Base-by-base conservation (phyloP, 495 filamentous ascomycete genomes). In the Aspergillus campestris region DNA sequence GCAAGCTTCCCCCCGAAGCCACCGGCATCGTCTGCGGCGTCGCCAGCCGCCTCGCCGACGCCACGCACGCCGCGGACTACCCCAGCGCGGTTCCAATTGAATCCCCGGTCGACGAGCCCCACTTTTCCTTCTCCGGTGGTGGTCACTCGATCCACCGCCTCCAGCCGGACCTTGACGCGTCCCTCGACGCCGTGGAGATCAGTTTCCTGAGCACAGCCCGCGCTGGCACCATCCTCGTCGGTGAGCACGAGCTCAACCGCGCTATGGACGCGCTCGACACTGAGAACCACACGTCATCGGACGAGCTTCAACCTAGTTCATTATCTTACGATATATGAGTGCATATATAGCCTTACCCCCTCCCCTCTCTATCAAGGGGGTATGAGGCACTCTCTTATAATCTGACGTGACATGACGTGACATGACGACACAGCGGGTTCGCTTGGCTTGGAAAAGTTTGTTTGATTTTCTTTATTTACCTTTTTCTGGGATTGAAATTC, bases 21-120 rank as follows among this genome's bases (percentile, higher is more conserved):
- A 94, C 89, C 1, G 92, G 92, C 31, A 95, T 96, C 43, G 87
- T 96, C 31, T 94, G 88, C 53, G 90, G 90, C 7, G 86, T 96
- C 13, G 90, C 90, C 1, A 85, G 87, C 10, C 77, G 78, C 49
- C 71, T 95, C 34, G 85, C 87, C 1, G 77, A 79, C 14, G 77
- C 69, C 13, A 65, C 65, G 10, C 55, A 66, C 14, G 33, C 14
- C n/a, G 46, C 52, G 4, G 37, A 40, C 14, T 51, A 54, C 18
- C 4, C 18, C 18, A 24, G 18, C 4, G 18, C 18, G 4, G 18
- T 24, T 4, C 18, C 18, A 1, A 24, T 4, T 30, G 47, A 51
- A 5, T 31, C 5, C n/a, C 42, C 43, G n/a, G 38, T 34, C 24
- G 51, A 35, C 39, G 50, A 31, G 43, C 52, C 40, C 32, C 42